Percentiles rank a stretch among this genome's conserved stretches.
These are phyloP conservation scores for Colletotrichum chrysophilum DNA, from an alignment of 2,329 filamentous ascomycete species.

Conservation along the genomic window DNA sequence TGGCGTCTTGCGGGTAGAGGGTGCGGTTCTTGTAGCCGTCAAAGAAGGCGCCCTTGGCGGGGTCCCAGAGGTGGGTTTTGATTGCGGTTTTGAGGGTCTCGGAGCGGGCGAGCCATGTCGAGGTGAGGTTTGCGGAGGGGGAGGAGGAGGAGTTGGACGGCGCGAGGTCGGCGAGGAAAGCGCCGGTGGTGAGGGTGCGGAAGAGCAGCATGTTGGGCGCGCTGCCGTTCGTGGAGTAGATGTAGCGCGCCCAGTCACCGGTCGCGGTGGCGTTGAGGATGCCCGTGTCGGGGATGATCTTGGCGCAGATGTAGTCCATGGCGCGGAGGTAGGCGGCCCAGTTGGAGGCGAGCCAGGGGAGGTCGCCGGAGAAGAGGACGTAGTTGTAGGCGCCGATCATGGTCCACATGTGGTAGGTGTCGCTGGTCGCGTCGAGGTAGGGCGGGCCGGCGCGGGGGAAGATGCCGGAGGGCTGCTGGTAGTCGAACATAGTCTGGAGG, in stretches of 20 bases:
- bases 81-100: conserved; percentile 48
- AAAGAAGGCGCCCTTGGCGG: conserved; percentile 52
- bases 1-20: conserved; percentile 65
- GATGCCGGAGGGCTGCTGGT: conserved; percentile 46
- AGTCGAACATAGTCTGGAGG: conserved; percentile 50
- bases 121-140: conserved; percentile 38
- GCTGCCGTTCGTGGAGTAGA: conserved; percentile 48
- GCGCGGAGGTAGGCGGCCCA: conserved; percentile 37
- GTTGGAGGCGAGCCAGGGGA: conserved; percentile 21
- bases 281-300: conserved; percentile 28
- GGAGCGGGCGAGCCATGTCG: conserved; percentile 44
- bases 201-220: conserved; percentile 57
- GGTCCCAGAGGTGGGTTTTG: conserved; percentile 53
- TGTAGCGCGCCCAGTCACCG: conserved; percentile 56
- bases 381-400: conserved; percentile 63
- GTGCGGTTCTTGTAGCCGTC: conserved; percentile 56
- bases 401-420: conserved; percentile 41
- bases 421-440: conserved; percentile 37
- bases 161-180: conserved; percentile 52
- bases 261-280: conserved; percentile 52
- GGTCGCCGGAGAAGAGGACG: conserved; percentile 46
- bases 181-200: conserved; percentile 57
- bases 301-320: conserved; percentile 31
- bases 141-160: conserved; percentile 39
- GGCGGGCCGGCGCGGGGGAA: conserved; percentile 57